Base-by-base conservation (phyloP, 441 rosid species). In the Syzygium malaccense region DNA sequence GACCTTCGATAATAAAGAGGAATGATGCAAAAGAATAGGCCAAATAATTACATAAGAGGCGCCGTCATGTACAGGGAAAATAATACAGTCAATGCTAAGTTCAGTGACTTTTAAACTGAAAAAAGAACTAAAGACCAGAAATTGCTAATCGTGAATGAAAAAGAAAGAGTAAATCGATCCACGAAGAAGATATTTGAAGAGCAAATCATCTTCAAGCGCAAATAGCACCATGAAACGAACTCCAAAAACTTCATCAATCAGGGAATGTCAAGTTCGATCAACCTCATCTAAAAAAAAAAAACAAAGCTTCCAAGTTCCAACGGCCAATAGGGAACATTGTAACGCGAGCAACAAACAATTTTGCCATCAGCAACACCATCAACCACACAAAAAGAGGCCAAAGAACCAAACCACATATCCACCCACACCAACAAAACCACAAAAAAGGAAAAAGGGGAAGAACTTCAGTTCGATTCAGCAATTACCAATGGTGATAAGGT, bases 401-500 rank as follows among this genome's bases (percentile, higher is more conserved):
- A 62, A 56, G 33, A 55, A 25, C 64, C 87, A 85, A 85, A 30
- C 51, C n/a, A n/a, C n/a, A n/a, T n/a, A n/a, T n/a, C n/a, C n/a
- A n/a, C n/a, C n/a, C n/a, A n/a, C n/a, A n/a, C n/a, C n/a, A n/a
- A n/a, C n/a, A n/a, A n/a, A n/a, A n/a, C n/a, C 23, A 55, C 57
- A 85, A 48, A 13, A 86, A 48, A 51, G 14, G 48, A 17, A 28
- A 17, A 87, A 19, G 54, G 4, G n/a, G 48, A 25, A 55, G 87
- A 45, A 45, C n/a, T 33, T 55, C 28, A 54, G 49, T n/a, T 20
- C 9, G 14, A 58, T 55, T 85, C 55, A 54, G 28, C 15, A 8
- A 7, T 89, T 93, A 97, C 99, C 99, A 89, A 98, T 94, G 23
- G 98, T 99, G 87, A 97, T 92, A 86, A 98, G 97, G 91, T 98